Evolutionary conservation across 345 rosid genomes (phyloP).

Genomic region (Citrus inodora): DNA sequence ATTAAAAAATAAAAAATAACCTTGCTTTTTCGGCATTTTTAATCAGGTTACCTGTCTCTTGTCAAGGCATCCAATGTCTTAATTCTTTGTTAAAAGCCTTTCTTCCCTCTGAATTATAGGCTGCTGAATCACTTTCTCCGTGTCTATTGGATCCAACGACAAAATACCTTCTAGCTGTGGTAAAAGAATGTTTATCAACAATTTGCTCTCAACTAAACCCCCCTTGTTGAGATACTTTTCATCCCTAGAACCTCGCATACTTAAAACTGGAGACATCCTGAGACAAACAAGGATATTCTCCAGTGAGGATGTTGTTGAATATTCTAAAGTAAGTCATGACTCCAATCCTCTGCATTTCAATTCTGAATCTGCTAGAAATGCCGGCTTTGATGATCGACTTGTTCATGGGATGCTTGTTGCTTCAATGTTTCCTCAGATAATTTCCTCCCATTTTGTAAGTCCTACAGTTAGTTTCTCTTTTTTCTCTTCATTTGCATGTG

Average conservation of each 20-base stretch:
- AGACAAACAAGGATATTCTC: slow-evolving; percentile 55
- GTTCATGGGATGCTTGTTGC: slow-evolving; percentile 96
- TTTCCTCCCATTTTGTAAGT: slow-evolving; percentile 76
- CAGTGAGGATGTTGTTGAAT: slow-evolving; percentile 53
- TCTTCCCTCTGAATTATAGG: not conserved
- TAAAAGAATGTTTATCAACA: slow-evolving; percentile 25
- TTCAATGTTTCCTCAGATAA: slow-evolving; percentile 72
- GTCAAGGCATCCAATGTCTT: not conserved
- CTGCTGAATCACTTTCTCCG: not conserved
- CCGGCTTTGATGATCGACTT: slow-evolving; percentile 62
- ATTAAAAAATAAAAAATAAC: not conserved
- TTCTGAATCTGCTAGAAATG: slow-evolving; percentile 46
- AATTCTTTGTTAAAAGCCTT: not conserved
- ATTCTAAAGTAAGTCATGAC: slow-evolving; percentile 77
- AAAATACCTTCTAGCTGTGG: not conserved
- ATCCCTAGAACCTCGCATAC: slow-evolving; percentile 26
- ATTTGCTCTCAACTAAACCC: slow-evolving; percentile 16
- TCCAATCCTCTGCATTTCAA: slow-evolving; percentile 78
- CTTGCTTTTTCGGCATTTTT: not conserved
- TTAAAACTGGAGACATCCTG: slow-evolving; percentile 60
- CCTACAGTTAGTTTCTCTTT: not conserved
- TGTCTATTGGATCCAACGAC: not conserved
- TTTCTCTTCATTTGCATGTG: not conserved
- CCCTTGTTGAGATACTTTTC: slow-evolving; percentile 45
- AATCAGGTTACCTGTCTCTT: not conserved